Base-by-base conservation (phyloP, 768 basidiomycete genomes). In the Pleurotus pulmonarius region DNA sequence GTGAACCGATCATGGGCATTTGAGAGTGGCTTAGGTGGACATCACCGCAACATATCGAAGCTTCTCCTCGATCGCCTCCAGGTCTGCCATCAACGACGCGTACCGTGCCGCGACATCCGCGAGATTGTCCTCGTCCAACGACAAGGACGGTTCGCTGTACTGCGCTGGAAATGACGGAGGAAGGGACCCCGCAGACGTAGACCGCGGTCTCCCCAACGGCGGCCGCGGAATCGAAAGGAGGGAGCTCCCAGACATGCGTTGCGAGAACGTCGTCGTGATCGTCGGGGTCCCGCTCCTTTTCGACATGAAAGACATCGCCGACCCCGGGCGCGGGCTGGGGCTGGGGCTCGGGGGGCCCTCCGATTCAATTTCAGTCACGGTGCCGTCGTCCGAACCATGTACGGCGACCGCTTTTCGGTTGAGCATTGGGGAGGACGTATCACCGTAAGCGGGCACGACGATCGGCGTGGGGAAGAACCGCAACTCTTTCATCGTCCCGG, bases 301-400 rank as follows among this genome's bases (percentile, higher is more conserved):
- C 56, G 85, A 87, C 59, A 86, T 64, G 67, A 81, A 79, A 4
- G 87, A 88, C 85, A 87, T 83, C 8, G 88, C 87, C 6, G 87
- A 88, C 0, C 86, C 84, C 0, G 90, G 90, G 8, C 89, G 80
- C 4, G 90, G 87, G 44, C 83, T 88, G 0, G 89, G 90, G 59
- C 88, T 91, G 1, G 87, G 85, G 46, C 87, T 88, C 0, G 82
- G 83, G n/a, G 88, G 87, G 16, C 82, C 83, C 43, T 84, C 83
- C 1, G 78, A 81, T 44, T 34, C 29, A 3, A 34, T 34, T 3
- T 81, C 85, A 0, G 81, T 80, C 9, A 8, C 51, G 15, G 51
- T 53, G 16, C 12, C 51, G 11, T 71, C 70, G 44, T 76, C 73
- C 43, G 72, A 65, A 9, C 69, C 65, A 34, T 18, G 71, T 67